phyloP scores from a whole-genome alignment of 31 red algal species.

The Bonnemaisonia californica region DNA sequence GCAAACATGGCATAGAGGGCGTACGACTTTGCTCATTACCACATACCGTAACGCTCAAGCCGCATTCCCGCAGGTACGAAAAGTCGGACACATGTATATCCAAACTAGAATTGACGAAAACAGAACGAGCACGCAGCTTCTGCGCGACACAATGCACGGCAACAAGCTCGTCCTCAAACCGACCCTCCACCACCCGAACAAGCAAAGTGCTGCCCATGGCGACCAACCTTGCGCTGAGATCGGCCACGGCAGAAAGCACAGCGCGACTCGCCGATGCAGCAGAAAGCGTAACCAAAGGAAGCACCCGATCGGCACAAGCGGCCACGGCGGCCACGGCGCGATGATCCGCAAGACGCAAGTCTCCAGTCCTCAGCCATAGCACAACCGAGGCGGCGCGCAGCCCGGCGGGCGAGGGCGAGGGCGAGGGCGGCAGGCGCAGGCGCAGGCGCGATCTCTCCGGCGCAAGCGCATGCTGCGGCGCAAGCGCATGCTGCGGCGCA shows the following conservation, averaged over 20 bases:
- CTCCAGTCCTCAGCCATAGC: slow-evolving; percentile 62
- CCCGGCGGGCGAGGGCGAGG: too few relatives aligned
- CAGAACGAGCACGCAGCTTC: neutral
- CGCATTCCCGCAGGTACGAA: neutral
- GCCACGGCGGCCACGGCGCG: slow-evolving; percentile 31
- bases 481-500: neutral
- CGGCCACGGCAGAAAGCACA: slow-evolving; percentile 35
- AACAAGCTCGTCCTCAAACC: neutral
- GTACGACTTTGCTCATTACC: neutral
- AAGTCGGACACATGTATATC: neutral
- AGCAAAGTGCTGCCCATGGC: slow-evolving; percentile 33
- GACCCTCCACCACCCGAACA: slow-evolving; percentile 20
- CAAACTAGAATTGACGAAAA: neutral
- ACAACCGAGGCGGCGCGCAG: too few relatives aligned
- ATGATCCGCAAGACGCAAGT: slow-evolving; percentile 60
- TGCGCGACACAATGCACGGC: neutral
- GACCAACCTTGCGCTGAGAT: slow-evolving; percentile 23
- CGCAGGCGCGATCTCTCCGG: neutral
- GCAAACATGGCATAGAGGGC: neutral
- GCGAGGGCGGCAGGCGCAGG: neutral
- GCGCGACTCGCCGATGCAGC: neutral
- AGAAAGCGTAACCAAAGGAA: slow-evolving; percentile 51
- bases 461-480: neutral
- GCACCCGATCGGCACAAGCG: slow-evolving; percentile 20
- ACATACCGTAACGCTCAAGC: neutral